A percentile compares a stretch with the other conserved stretches of the same genome.
Evolutionary conservation across 1,284 basidiomycete species (phyloP).

Genomic region (Pseudozyma sp.): DNA sequence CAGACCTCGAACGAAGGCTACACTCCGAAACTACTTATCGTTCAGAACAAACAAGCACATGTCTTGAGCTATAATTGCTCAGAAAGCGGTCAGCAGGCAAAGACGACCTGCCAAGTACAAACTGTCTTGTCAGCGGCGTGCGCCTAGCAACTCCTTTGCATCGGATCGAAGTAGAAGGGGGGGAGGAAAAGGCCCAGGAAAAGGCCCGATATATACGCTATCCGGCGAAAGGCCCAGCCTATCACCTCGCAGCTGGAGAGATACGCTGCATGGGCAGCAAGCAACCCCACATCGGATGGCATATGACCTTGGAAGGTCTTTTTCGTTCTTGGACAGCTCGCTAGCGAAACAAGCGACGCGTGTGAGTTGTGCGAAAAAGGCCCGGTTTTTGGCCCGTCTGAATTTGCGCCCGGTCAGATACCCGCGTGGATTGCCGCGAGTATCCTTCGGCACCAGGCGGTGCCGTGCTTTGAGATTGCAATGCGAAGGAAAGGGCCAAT

Average conservation of each 20-base stretch:
- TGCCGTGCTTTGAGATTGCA: too few species aligned
- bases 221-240: constrained; percentile 50
- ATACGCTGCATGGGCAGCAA: not conserved
- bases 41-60: too few species aligned
- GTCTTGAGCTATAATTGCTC: too few species aligned
- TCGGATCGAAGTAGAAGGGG: too few species aligned
- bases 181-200: constrained; percentile 36
- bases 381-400: constrained; percentile 45
- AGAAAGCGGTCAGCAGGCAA: too few species aligned
- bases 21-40: too few species aligned
- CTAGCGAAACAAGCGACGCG: not conserved
- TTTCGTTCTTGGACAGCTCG: constrained; percentile 16
- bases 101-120: too few species aligned
- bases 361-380: not conserved
- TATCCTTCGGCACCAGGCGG: not conserved
- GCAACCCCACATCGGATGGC: not conserved
- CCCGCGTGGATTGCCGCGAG: constrained; percentile 19
- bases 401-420: constrained; percentile 23
- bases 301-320: not conserved
- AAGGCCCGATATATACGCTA: constrained; percentile 18
- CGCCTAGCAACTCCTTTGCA: too few species aligned
- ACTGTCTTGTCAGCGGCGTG: too few species aligned
- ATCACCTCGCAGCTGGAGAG: constrained; percentile 2
- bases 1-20: too few species aligned
- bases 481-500: too few species aligned